Percentiles rank a stretch among this genome's conserved stretches.
Evolutionary conservation across 345 rosid species (phyloP).

Genomic region (Brassica carinata): DNA sequence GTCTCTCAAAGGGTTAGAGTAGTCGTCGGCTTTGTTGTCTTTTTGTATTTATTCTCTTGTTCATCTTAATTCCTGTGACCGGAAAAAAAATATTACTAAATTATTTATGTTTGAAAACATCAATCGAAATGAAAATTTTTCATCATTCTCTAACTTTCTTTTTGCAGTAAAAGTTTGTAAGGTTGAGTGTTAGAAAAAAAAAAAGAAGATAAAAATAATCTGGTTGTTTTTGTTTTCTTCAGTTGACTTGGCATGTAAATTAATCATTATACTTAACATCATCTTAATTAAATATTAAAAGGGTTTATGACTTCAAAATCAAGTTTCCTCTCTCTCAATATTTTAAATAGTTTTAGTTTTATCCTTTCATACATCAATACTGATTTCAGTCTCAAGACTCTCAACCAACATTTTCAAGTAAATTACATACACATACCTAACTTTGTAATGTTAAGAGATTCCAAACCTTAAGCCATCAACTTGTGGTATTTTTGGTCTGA

Average conservation of each 20-base stretch:
- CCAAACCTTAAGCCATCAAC: neutral
- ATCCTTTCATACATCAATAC: neutral
- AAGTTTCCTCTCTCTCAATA: neutral
- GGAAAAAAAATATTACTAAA: neutral
- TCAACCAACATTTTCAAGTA: neutral
- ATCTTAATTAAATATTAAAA: neutral
- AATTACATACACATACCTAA: neutral
- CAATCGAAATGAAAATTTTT: neutral
- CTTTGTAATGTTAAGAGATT: neutral
- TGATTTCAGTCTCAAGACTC: neutral
- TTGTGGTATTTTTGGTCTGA: neutral
- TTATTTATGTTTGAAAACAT: neutral
- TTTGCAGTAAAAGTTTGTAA: neutral
- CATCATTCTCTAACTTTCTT: neutral
- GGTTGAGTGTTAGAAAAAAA: neutral
- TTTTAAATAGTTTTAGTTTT: neutral
- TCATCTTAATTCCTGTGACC: neutral
- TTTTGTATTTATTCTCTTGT: neutral
- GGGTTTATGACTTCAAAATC: neutral
- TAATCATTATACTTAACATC: neutral
- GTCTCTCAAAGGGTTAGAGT: constrained; percentile 4
- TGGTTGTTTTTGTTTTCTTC: neutral
- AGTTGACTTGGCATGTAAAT: neutral
- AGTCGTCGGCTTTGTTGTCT: constrained; percentile 38
- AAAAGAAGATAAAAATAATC: neutral